Conservation (phyloP, 441 rosid species). For the Gossypium aridum region DNA sequence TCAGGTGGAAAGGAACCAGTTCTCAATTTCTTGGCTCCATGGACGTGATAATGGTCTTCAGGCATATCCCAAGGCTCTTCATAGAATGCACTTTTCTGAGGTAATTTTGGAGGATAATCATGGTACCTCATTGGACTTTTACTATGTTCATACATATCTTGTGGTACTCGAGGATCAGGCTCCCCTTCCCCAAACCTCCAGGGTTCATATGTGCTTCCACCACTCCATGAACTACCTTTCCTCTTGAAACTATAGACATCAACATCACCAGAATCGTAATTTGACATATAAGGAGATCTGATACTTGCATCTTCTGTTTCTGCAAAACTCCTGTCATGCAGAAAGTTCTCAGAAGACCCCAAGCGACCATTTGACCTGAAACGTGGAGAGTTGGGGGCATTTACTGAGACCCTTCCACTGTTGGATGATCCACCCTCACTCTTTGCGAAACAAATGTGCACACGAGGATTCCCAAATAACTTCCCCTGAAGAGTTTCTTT, state of each 20-base stretch:
- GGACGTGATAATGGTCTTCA: constrained; percentile 57
- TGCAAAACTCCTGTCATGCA: constrained; percentile 44
- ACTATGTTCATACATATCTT: constrained; percentile 45
- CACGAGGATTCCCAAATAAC: constrained; percentile 89
- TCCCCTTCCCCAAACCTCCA: constrained; percentile 46
- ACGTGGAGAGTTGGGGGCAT: constrained; percentile 53
- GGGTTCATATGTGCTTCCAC: constrained; percentile 52
- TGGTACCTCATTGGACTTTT: constrained; percentile 60
- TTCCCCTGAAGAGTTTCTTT: constrained; percentile 95
- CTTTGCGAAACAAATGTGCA: constrained; percentile 89
- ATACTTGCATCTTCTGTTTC: constrained; percentile 31
- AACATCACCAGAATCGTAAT: constrained; percentile 43
- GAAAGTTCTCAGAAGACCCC: constrained; percentile 50
- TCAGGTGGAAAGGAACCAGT: constrained; percentile 58
- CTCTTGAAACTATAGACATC: constrained; percentile 50
- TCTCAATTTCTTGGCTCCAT: constrained; percentile 63
- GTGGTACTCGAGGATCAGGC: constrained; percentile 40
- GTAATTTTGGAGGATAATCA: constrained; percentile 37
- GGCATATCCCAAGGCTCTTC: constrained; percentile 80
- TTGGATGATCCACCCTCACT: constrained; percentile 62
- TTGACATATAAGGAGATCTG: constrained; percentile 46
- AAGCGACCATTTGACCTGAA: constrained; percentile 39
- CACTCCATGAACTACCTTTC: constrained; percentile 37
- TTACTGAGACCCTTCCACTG: constrained; percentile 42
- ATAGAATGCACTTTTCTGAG: constrained; percentile 36